Percentiles rank a stretch among this genome's conserved stretches.
phyloP scores from a whole-genome alignment of 208 protist species.

The Vickermania ingenoplastis region DNA sequence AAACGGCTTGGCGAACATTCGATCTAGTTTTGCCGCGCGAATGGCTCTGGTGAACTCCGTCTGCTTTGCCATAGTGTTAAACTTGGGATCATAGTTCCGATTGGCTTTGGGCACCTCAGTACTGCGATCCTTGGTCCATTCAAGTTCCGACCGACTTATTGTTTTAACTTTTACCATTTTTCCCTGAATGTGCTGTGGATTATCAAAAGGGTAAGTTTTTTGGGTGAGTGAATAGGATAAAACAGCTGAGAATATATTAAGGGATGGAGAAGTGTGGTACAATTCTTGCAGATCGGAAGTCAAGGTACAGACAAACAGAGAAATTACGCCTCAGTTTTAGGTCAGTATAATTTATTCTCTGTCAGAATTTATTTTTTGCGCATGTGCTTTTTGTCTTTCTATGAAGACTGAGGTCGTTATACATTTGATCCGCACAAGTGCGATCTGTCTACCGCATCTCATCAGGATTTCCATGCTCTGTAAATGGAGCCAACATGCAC shows the following conservation, averaged over 20 bases:
- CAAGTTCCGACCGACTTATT: constrained; percentile 86
- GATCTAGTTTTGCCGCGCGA: constrained; percentile 92
- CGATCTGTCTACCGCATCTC: constrained; percentile 23
- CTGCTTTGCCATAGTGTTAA: constrained; percentile 94
- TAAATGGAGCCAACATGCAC: constrained; percentile 87
- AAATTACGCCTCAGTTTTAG: too few relatives aligned
- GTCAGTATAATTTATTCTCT: too few relatives aligned
- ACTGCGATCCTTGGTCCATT: constrained; percentile 89
- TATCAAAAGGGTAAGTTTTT: not conserved
- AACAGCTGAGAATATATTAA: too few relatives aligned
- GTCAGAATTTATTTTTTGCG: too few relatives aligned
- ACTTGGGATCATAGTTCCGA: constrained; percentile 90
- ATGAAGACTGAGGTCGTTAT: too few relatives aligned
- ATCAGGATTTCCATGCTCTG: constrained; percentile 63
- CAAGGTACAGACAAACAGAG: too few relatives aligned
- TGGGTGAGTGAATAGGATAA: not conserved
- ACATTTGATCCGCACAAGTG: too few relatives aligned
- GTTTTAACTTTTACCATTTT: constrained; percentile 89
- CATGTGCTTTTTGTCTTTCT: too few relatives aligned
- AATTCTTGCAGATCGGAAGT: too few relatives aligned
- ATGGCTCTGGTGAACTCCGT: constrained; percentile 95
- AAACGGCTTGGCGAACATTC: constrained; percentile 97
- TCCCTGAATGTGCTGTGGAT: not conserved
- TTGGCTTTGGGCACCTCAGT: constrained; percentile 84
- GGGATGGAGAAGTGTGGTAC: too few relatives aligned